phyloP scores from a whole-genome alignment of 257 asterid genomes.

The Eustoma russellianum region DNA sequence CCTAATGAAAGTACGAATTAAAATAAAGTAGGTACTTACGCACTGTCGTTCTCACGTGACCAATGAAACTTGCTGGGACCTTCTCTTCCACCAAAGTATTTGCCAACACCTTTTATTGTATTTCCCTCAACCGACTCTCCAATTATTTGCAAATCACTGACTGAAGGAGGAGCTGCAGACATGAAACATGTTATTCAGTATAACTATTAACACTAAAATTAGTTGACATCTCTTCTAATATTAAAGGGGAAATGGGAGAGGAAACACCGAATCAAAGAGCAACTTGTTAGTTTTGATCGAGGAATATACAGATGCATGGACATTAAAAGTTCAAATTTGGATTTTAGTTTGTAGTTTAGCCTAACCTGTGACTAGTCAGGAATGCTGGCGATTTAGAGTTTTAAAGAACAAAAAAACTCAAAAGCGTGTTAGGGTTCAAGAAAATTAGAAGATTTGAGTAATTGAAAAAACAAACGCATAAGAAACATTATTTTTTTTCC shows the following conservation, averaged over 20 bases:
- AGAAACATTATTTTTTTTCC: no score
- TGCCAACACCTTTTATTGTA: constrained; percentile 61
- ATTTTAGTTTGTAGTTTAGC: no score
- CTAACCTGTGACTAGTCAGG: no score
- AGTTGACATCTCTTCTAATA: neutral
- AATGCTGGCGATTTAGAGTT: no score
- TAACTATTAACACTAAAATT: no score
- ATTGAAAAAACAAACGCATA: no score
- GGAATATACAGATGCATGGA: no score
- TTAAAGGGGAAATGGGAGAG: constrained; percentile 1
- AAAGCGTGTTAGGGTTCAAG: no score
- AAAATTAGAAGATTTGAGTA: no score
- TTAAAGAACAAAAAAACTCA: no score
- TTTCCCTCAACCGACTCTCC: constrained; percentile 83
- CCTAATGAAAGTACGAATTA: neutral
- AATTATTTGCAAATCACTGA: constrained; percentile 51
- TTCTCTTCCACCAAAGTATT: constrained; percentile 96
- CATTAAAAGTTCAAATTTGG: no score
- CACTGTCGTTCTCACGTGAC: constrained; percentile 73
- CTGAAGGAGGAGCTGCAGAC: constrained; percentile 87
- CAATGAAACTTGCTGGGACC: constrained; percentile 97
- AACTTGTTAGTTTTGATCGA: neutral
- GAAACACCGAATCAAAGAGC: neutral
- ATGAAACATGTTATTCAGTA: constrained; percentile 3
- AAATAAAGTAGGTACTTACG: constrained; percentile 36